phyloP scores from a whole-genome alignment of 2,329 filamentous ascomycete genomes.

The Colletotrichum lindemuthianum region DNA sequence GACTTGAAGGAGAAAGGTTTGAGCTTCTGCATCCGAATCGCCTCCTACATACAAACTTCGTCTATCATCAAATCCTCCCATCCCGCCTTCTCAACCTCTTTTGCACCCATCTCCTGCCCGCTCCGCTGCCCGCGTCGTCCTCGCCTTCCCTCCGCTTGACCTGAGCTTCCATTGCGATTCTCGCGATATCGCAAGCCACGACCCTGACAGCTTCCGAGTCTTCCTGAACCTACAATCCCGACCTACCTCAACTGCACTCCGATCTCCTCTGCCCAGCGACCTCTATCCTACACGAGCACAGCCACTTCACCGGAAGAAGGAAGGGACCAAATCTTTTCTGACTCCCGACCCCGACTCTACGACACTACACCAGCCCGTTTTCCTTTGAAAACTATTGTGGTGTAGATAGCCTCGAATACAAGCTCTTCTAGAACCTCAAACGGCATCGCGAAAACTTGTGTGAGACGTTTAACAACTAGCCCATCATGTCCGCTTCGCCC shows the following conservation, averaged over 20 bases:
- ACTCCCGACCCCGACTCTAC: conserved; percentile 54
- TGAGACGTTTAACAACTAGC: conserved; percentile 38
- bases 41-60: conserved; percentile 40
- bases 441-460: conserved; percentile 34
- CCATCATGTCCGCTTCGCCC: conserved; percentile 76
- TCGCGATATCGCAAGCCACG: conserved; percentile 36
- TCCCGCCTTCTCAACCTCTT: conserved; percentile 31
- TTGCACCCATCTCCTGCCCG: conserved; percentile 27
- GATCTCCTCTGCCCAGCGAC: conserved; percentile 35
- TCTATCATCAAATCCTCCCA: conserved; percentile 32
- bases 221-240: conserved; percentile 33
- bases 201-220: conserved; percentile 34
- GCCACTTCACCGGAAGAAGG: conserved; percentile 36
- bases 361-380: conserved; percentile 89
- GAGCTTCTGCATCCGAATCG: conserved; percentile 47
- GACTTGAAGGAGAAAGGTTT: conserved; percentile 50
- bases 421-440: conserved; percentile 59
- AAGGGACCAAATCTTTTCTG: conserved; percentile 43
- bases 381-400: conserved; percentile 83
- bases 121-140: conserved; percentile 25
- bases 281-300: conserved; percentile 37
- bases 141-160: conserved; percentile 35
- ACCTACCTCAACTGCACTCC: conserved; percentile 32
- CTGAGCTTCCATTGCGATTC: conserved; percentile 33
- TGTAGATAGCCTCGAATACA: conserved; percentile 75